These are phyloP conservation scores for Suhomyces pyralidae DNA, from an alignment of 805 yeast species.

Conservation along the genomic window DNA sequence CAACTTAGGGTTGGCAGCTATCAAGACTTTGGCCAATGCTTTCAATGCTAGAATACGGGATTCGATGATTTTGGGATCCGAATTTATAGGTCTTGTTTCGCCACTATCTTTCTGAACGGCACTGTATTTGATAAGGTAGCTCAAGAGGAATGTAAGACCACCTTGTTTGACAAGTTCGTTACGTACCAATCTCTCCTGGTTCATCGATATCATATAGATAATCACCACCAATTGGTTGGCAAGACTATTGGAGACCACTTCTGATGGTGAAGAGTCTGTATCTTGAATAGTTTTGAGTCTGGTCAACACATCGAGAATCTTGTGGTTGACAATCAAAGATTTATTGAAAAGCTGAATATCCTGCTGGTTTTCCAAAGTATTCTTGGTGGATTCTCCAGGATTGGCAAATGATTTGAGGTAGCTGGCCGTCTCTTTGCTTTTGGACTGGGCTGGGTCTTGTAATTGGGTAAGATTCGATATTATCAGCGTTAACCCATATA, in stretches of 20 bases:
- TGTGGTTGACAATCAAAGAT: constrained; percentile 23
- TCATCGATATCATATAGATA: constrained; percentile 31
- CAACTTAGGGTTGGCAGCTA: constrained; percentile 41
- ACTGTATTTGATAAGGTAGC: constrained; percentile 34
- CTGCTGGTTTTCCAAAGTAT: constrained; percentile 18
- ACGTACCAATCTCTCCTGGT: constrained; percentile 22
- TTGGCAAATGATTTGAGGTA: constrained; percentile 36
- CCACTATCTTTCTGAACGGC: constrained; percentile 19
- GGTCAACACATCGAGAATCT: constrained; percentile 17
- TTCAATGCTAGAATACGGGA: constrained; percentile 34
- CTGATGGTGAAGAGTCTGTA: constrained; percentile 3
- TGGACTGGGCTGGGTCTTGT: constrained; percentile 19
- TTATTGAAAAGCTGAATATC: constrained; percentile 32
- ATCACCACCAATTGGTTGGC: constrained; percentile 29
- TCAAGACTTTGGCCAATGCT: constrained; percentile 43
- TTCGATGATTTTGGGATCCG: constrained; percentile 16
- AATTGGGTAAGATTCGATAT: constrained; percentile 39
- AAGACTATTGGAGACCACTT: constrained; percentile 2
- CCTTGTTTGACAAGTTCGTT: constrained; percentile 47
- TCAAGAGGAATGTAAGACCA: constrained; percentile 36
- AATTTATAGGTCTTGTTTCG: constrained; percentile 17
- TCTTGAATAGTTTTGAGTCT: constrained; percentile 16
- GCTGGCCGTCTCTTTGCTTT: constrained; percentile 32
- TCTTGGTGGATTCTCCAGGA: constrained; percentile 23
- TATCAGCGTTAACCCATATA: constrained; percentile 42